Evolutionary conservation across 2,329 filamentous ascomycete genomes (phyloP), one percentile per base, ranked within the genome.

Genomic region (Scortechinia acanthostroma): DNA sequence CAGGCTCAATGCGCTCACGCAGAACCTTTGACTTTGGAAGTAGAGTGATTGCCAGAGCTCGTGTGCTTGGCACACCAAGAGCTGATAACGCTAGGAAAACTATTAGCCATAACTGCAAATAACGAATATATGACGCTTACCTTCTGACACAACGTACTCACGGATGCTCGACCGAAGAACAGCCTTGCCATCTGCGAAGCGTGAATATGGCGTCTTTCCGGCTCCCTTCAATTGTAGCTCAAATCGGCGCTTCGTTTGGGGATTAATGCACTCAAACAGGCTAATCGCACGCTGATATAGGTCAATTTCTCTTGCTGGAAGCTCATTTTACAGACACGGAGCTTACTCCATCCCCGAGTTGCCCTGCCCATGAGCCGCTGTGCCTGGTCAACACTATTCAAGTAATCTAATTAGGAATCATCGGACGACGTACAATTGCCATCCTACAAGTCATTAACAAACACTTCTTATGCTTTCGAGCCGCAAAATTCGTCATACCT

Each of bases 221-320:
- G 93, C 93, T 20, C 93, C 93, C 63, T 98, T 98, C 49, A 98
- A 73, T 63, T 97, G 93, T 37, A 97, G 61, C 63, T 98, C 93
- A 59, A 95, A 96, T 21, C 88, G 77, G 10, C 6, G 14, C 35
- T 77, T 76, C 0, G 86, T 86, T 2, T 61, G 58, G 1, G 86
- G 80, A 58, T 91, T 94, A 3, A 81, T 91, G 20, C 83, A 79
- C 63, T 98, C 93, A 56, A 97, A 97, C 1, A 98, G 72, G 25
- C 88, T 95, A 53, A 98, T 97, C 22, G 91, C 93, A 46, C 93
- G 78, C 28, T 30, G n/a, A n/a, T 30, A 10, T n/a, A 30, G n/a
- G n/a, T n/a, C n/a, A n/a, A n/a, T n/a, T n/a, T n/a, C n/a, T n/a
- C n/a, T n/a, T n/a, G n/a, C n/a, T n/a, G n/a, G n/a, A n/a, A n/a